Base-by-base conservation (phyloP, 352 stramenopile species). In the Pythium rishiriense region DNA sequence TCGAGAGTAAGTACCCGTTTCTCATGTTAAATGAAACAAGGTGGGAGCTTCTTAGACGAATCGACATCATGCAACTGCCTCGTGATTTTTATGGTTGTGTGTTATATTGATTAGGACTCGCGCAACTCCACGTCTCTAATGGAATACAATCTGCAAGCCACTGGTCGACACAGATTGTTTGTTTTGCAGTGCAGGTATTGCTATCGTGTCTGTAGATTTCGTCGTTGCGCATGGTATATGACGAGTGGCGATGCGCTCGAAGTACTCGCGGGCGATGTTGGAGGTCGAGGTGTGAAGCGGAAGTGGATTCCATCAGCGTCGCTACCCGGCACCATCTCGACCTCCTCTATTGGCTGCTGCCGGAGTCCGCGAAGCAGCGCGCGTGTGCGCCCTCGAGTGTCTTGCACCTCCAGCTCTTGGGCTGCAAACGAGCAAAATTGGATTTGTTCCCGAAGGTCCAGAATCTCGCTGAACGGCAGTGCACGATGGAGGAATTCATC, bases 1-100 rank as follows among this genome's bases (percentile, higher is more conserved):
- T 28, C 31, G 76, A 65, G 81, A 91, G 39, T 96, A 96, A 64
- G 87, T 96, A 45, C 75, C 39, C 28, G 41, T 48, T 25, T 46
- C n/a, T 2, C 35, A 10, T 8, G 10, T n/a, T 37, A 58, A 56
- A 37, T n/a, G 33, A 25, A 47, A 58, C 51, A 58, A 15, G 33
- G 7, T 48, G 33, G 6, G 21, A 58, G 29, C 24, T 48, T 31
- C 51, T 58, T 58, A 46, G 51, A 47, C 22, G 48, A 17, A 15
- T 24, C 35, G n/a, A 31, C 50, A 21, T 45, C 25, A 11, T n/a
- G n/a, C 33, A 43, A 37, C n/a, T 46, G n/a, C 33, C 22, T 43
- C 10, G 35, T 45, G 21, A 39, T 25, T 17, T 43, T 43, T 12
- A 43, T 43, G 37, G 37, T 35, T 35, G 14, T 43, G 37, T 43